A percentile compares a stretch with the other conserved stretches of the same genome.
These are phyloP conservation scores for Gynochthodes officinalis DNA, from an alignment of 257 asterid genomes.

Conservation along the genomic window DNA sequence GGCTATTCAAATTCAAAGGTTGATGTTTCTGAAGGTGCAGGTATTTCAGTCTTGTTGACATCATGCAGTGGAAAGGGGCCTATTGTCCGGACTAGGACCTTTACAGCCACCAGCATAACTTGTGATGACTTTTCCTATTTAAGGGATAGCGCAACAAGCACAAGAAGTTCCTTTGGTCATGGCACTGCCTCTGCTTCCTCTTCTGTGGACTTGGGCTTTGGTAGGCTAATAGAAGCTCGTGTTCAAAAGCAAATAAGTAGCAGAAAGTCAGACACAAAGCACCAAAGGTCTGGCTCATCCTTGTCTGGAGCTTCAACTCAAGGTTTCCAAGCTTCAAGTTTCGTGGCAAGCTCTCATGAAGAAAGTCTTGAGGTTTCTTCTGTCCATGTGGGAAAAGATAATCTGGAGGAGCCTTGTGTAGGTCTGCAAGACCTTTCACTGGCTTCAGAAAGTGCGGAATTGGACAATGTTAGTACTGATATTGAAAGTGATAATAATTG, in stretches of 20 bases:
- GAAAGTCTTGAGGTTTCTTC: conserved; percentile 43
- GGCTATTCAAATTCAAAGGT: conserved; percentile 33
- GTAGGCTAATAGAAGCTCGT: conserved; percentile 50
- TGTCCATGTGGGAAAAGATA: conserved; percentile 36
- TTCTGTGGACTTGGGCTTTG: conserved; percentile 73
- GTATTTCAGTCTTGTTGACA: conserved; percentile 69
- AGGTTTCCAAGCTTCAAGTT: conserved; percentile 46
- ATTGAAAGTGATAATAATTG: conserved; percentile 39
- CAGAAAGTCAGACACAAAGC: conserved; percentile 60
- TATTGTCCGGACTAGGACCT: conserved; percentile 70
- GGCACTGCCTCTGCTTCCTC: conserved; percentile 77
- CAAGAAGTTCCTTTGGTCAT: conserved; percentile 74
- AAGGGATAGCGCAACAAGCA: conserved; percentile 65
- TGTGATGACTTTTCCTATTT: conserved; percentile 74
- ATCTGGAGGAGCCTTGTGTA: conserved; percentile 24
- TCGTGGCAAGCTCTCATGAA: conserved; percentile 47
- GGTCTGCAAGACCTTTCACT: conserved; percentile 36
- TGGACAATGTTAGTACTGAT: conserved; percentile 42
- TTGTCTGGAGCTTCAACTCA: conserved; percentile 69
- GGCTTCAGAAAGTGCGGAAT: conserved; percentile 46
- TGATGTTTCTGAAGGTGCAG: conserved; percentile 60
- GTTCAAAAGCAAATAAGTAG: conserved; percentile 66
- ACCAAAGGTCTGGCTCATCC: conserved; percentile 68
- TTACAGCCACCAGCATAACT: conserved; percentile 64
- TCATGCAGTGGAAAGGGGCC: conserved; percentile 56